Conservation (phyloP, 768 basidiomycete genomes). For the Pleurotus ostreatus region DNA sequence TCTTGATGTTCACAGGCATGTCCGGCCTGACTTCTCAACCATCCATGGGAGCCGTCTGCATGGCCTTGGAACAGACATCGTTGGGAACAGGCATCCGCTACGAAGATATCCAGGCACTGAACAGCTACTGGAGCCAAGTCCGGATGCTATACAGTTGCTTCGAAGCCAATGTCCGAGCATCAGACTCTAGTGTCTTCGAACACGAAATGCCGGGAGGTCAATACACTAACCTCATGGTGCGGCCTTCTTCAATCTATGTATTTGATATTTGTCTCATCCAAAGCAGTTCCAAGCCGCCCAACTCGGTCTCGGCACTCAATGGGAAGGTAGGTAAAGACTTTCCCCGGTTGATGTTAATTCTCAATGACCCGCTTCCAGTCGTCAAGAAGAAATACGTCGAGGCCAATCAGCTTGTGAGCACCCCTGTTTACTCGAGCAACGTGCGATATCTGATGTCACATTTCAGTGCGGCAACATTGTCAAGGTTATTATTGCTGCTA, state of each 20-base stretch:
- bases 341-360: slow-evolving; percentile 9
- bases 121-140: slow-evolving; percentile 97
- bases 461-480: slow-evolving; percentile 91
- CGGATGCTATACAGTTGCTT: slow-evolving; percentile 94
- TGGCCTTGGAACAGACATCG: slow-evolving; percentile 90
- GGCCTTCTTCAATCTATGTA: slow-evolving; percentile 20
- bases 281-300: slow-evolving; percentile 95
- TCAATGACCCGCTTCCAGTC: slow-evolving; percentile 38
- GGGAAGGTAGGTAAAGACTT: slow-evolving; percentile 57
- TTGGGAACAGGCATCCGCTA: slow-evolving; percentile 96
- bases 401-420: slow-evolving; percentile 85
- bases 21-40: slow-evolving; percentile 98
- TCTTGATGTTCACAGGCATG: slow-evolving; percentile 61
- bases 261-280: slow-evolving; percentile 14
- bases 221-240: slow-evolving; percentile 89
- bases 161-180: slow-evolving; percentile 96
- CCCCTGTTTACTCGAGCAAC: too few species aligned
- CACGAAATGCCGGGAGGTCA: slow-evolving; percentile 99
- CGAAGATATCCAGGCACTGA: slow-evolving; percentile 95
- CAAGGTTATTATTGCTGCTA: slow-evolving; percentile 47
- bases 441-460: too few species aligned
- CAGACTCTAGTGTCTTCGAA: slow-evolving; percentile 97
- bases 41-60: slow-evolving; percentile 96
- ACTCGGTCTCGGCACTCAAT: slow-evolving; percentile 94
- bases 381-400: slow-evolving; percentile 99